Percentiles rank a stretch among this genome's conserved stretches.
These are phyloP conservation scores for Avena sativa DNA, from an alignment of 176 grass and related monocot species.

Conservation along the genomic window DNA sequence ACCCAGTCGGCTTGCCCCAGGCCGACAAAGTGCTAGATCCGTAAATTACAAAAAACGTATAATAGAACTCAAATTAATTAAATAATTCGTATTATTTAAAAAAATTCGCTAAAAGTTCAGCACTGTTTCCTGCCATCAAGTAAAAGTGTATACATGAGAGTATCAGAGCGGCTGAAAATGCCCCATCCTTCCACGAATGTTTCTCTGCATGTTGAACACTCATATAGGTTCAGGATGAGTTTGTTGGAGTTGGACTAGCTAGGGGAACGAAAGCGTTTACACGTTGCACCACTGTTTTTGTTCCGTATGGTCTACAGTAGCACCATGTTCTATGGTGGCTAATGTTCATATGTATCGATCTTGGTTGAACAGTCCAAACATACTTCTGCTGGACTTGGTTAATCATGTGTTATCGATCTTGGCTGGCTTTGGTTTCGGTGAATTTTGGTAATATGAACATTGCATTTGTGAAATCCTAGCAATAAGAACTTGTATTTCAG, in stretches of 20 bases:
- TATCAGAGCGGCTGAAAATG: not conserved
- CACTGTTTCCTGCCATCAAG: not conserved
- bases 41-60: too few species aligned
- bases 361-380: not conserved
- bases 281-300: not conserved
- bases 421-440: not conserved
- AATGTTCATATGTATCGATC: not conserved
- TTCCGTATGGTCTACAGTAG: not conserved
- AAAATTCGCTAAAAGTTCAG: not conserved
- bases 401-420: not conserved
- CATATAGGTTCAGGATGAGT: not conserved
- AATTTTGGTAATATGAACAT: not conserved
- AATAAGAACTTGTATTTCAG: not conserved
- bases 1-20: too few species aligned
- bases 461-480: not conserved
- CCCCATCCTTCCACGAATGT: not conserved
- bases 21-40: too few species aligned
- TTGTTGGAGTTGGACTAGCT: not conserved
- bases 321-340: too few species aligned
- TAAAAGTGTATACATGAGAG: not conserved
- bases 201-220: not conserved
- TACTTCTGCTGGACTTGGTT: not conserved
- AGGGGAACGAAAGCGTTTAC: not conserved
- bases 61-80: too few species aligned
- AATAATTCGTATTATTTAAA: too few species aligned